Base-by-base conservation (phyloP, 768 basidiomycete genomes). In the Tremella mesenterica region DNA sequence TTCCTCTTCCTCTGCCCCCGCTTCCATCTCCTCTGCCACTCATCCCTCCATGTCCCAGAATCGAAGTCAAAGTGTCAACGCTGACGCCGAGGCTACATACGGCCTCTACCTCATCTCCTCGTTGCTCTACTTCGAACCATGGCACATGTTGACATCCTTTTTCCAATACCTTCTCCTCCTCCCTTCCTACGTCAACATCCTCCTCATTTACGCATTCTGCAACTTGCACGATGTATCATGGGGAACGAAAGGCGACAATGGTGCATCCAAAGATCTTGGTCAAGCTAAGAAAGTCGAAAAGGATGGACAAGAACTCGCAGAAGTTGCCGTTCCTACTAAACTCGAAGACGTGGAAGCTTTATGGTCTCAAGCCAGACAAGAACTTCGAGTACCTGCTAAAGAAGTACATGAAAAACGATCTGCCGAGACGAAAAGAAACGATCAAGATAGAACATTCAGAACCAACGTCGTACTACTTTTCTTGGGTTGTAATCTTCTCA, bases 221-320 rank as follows among this genome's bases (percentile, higher is more conserved):
- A 73, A 74, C 38, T 46, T 72, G 60, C 88, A 90, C 73, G 87
- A 90, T 68, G 86, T 91, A 41, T 85, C 84, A 28, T 80, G 80
- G 89, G 90, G 90, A 56, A 92, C 90, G 26, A 67, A 92, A 68
- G 89, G 90, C 57, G 88, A 91, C 75, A 90, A 91, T 61, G 85
- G 86, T 34, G 76, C 88, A 10, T 76, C 83, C 13, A 91, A 92
- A 73, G 89, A 93, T 69, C 79, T 93, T 10, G 90, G 90, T 52
- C 83, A 85, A 9, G 90, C 88, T 1, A 91, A 90, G 78, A 91
- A 90, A 73, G 78, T 88, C 55, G 82, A 81, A 50, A 83, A 85
- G 30, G 83, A 84, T 69, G 90, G 90, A 48, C 85, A 91, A 64
- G 86, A 86, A 43, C 76, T 91, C 63, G 80, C 89, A 76, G 89